These are phyloP conservation scores for Calonectria pteridis DNA, from an alignment of 2,329 filamentous ascomycete species.

Conservation along the genomic window DNA sequence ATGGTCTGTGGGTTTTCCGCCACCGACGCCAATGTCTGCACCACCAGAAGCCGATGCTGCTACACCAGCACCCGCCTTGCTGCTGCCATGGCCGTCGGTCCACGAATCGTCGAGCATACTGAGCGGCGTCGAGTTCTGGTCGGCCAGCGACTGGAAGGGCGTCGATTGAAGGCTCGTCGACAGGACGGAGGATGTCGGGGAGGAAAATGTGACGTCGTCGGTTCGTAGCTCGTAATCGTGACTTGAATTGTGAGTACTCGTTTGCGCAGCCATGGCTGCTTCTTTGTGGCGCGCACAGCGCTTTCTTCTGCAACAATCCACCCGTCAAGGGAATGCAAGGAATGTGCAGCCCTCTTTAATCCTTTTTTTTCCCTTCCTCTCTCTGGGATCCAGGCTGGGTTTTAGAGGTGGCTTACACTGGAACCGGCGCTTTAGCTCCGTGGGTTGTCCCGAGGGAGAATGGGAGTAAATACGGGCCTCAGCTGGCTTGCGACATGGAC, in stretches of 20 bases:
- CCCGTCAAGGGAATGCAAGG: constrained; percentile 30
- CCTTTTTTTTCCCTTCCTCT: constrained; percentile 27
- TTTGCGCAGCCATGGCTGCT: constrained; percentile 24
- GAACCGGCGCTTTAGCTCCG: constrained; percentile 27
- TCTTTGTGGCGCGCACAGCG: constrained; percentile 13
- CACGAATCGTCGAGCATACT: constrained; percentile 47
- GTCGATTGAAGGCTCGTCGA: constrained; percentile 45
- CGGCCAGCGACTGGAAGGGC: constrained; percentile 46
- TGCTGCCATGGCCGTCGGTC: constrained; percentile 9
- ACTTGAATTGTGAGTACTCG: constrained; percentile 20
- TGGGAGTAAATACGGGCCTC: constrained; percentile 22
- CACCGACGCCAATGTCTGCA: constrained; percentile 34
- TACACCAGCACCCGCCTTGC: constrained; percentile 23
- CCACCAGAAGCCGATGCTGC: constrained; percentile 17
- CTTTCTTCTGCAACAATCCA: constrained; percentile 1
- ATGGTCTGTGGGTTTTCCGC: constrained; percentile 32
- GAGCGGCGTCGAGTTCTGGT: constrained; percentile 45
- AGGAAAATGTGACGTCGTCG: constrained; percentile 38
- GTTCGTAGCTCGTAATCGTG: constrained; percentile 37
- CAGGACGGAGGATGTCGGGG: constrained; percentile 40
- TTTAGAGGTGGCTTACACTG: constrained; percentile 27
- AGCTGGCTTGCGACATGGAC: constrained; percentile 37
- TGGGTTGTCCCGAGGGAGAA: constrained; percentile 15
- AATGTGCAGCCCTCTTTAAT: constrained; percentile 34
- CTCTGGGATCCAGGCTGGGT: constrained; percentile 14